Base-by-base conservation (phyloP, 1,139 yeast genomes). In the Yarrowia galli region DNA sequence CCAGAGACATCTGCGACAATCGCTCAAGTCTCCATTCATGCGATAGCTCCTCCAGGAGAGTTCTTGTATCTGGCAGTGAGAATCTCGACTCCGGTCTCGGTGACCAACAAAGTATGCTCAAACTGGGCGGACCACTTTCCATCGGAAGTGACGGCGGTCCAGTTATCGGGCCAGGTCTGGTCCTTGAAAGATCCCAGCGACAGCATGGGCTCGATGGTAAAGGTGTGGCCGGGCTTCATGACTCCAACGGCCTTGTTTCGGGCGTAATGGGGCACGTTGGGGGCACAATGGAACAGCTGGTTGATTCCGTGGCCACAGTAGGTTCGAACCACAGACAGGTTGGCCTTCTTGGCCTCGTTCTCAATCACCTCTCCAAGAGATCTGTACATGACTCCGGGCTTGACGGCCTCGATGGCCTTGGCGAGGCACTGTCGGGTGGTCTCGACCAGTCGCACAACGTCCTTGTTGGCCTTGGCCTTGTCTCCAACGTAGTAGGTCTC, bases 131-230 rank as follows among this genome's bases (percentile, higher is more conserved):
- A 88, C 70, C 84, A 81, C 76, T 87, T 86, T 68, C 98, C 98
- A 76, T 95, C 98, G 68, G 86, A 87, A 22, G 98, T 95, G 32
- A 87, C 85, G 1, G 97, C 86, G 15, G 99, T 96, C 99, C 99
- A 96, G 79, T 91, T 91, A 78, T 96, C 99, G 1, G 99, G 99
- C 99, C 99, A 96, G 67, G 88, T 83, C 69, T 85, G 80, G 78
- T 93, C 99, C 74, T 86, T 86, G 80, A 86, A 89, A 0, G 89
- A 81, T n/a, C 99, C 99, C 71, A 89, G 82, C 75, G 92, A 90
- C 73, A 96, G 85, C 99, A 96, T 96, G 60, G 99, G 99, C 79
- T 96, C 99, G 69, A 96, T 92, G 23, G 99, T 96, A 81, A 96
- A 96, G 18, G 92, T 93, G 89, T 93, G 91, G 23, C 99, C 99